Conservation (phyloP, 805 yeast genomes). For the Candida vaughaniae region DNA sequence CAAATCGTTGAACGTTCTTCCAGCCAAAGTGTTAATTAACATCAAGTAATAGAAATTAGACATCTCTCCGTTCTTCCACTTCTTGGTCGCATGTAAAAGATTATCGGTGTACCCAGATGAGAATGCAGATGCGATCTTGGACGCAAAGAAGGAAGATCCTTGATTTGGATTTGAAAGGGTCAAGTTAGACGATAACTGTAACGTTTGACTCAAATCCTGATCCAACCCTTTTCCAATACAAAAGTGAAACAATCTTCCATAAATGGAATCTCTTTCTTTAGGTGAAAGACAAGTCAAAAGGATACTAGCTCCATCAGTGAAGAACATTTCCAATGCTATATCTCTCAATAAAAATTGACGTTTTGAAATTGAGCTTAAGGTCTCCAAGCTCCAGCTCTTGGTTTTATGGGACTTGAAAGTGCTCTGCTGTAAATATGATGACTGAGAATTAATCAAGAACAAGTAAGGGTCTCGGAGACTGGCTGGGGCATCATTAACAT, state of each 20-base stretch:
- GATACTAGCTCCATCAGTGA: conserved; percentile 68
- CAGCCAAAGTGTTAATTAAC: conserved; percentile 80
- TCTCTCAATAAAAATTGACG: conserved; percentile 76
- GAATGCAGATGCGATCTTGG: conserved; percentile 39
- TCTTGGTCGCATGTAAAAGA: conserved; percentile 52
- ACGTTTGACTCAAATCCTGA: conserved; percentile 51
- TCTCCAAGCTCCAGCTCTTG: conserved; percentile 59
- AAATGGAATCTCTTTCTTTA: conserved; percentile 55
- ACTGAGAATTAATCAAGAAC: conserved; percentile 56
- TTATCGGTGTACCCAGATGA: conserved; percentile 24
- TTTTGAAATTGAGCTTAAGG: conserved; percentile 64
- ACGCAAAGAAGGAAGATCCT: conserved; percentile 31
- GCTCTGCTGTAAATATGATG: conserved; percentile 23
- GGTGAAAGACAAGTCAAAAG: conserved; percentile 62
- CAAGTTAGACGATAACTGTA: conserved; percentile 45
- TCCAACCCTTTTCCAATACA: conserved; percentile 54
- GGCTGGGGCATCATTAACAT: conserved; percentile 62
- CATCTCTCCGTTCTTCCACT: conserved; percentile 76
- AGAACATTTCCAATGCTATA: conserved; percentile 76
- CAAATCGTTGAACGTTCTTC: conserved; percentile 82
- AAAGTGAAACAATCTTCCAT: conserved; percentile 46
- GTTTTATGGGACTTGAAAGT: conserved; percentile 42
- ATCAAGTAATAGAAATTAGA: conserved; percentile 82
- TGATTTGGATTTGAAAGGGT: conserved; percentile 45
- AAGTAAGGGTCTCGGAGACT: conserved; percentile 67